Percentiles rank a stretch among this genome's conserved stretches.
Evolutionary conservation across 2,329 filamentous ascomycete species (phyloP).

Genomic region (Clonostachys chloroleuca): DNA sequence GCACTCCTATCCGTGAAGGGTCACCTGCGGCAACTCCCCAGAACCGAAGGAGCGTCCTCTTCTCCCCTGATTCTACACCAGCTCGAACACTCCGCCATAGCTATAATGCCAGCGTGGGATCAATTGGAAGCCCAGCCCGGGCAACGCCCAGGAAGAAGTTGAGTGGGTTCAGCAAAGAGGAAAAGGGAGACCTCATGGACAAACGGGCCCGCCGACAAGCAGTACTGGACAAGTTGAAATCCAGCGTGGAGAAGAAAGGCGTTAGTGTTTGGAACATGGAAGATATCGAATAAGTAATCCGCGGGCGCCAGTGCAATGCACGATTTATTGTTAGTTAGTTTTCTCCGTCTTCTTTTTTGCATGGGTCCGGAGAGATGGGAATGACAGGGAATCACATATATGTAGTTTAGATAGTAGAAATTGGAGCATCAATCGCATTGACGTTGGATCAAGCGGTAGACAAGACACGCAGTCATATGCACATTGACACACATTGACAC

Average conservation of each 20-base stretch:
- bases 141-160: conserved; percentile 55
- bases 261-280: conserved; percentile 46
- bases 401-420: background rate
- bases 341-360: background rate
- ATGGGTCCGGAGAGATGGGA: background rate
- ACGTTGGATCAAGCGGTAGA: no score
- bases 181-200: conserved; percentile 52
- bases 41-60: conserved; percentile 25
- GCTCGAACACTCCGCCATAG: conserved; percentile 35
- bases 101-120: conserved; percentile 25
- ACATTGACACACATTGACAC: no score
- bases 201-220: conserved; percentile 48
- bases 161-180: conserved; percentile 53
- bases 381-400: background rate
- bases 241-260: conserved; percentile 42
- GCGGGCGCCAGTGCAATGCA: no score
- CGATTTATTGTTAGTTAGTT: no score
- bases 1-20: conserved; percentile 34
- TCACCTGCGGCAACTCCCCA: conserved; percentile 35
- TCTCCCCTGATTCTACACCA: conserved; percentile 37
- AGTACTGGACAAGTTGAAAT: conserved; percentile 46
- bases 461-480: no score
- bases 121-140: conserved; percentile 30
- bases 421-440: background rate
- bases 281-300: conserved; percentile 31